Conservation (phyloP, 352 stramenopile species). For the Pythium coloratum region DNA sequence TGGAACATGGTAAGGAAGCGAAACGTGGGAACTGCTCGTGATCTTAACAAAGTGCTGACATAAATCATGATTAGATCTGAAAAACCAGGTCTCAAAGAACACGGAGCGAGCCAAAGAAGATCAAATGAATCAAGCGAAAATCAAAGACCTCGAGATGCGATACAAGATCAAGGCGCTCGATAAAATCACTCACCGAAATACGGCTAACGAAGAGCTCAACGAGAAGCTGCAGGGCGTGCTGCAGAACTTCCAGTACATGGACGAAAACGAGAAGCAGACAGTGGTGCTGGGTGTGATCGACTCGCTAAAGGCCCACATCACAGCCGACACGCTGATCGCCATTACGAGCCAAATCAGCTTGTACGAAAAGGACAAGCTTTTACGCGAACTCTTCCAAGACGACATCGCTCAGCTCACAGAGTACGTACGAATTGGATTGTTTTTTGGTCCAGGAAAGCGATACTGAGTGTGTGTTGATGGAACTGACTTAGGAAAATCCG, state of each 20-base stretch:
- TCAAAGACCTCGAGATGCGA: slow-evolving; percentile 52
- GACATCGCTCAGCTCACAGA: slow-evolving; percentile 54
- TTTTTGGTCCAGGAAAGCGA: background rate
- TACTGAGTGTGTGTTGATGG: no score
- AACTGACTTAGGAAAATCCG: slow-evolving; percentile 46
- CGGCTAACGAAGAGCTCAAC: slow-evolving; percentile 44
- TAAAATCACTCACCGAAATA: slow-evolving; percentile 49
- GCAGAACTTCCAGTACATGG: slow-evolving; percentile 60
- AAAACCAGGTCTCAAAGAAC: slow-evolving; percentile 33
- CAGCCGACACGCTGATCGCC: slow-evolving; percentile 40
- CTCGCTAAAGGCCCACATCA: slow-evolving; percentile 47
- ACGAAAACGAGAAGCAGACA: slow-evolving; percentile 53
- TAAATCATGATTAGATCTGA: slow-evolving; percentile 35
- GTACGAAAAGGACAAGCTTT: slow-evolving; percentile 59
- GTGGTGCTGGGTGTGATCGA: slow-evolving; percentile 53
- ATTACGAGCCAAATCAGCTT: slow-evolving; percentile 57
- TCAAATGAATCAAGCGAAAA: slow-evolving; percentile 31
- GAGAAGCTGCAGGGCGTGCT: slow-evolving; percentile 51
- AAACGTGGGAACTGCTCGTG: background rate
- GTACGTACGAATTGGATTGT: slow-evolving; percentile 29
- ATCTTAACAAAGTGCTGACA: background rate
- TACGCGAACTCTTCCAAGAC: slow-evolving; percentile 50
- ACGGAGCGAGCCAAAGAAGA: slow-evolving; percentile 39
- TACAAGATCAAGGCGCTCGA: slow-evolving; percentile 55
- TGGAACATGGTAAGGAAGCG: slow-evolving; percentile 41